Evolutionary conservation across 306 rosid species (phyloP).

Genomic region (Luffa aegyptiaca): DNA sequence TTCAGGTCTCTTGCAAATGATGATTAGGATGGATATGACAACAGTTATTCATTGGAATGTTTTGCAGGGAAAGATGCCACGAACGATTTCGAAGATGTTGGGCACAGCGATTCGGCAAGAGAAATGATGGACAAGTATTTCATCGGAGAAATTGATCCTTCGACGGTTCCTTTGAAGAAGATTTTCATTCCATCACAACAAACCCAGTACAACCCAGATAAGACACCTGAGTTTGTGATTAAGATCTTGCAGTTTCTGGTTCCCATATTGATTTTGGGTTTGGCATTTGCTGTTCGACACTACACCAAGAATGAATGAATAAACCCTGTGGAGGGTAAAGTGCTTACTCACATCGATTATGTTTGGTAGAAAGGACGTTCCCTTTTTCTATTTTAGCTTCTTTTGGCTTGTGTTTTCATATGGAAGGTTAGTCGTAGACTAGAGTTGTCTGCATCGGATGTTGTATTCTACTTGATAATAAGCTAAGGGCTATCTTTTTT

Average conservation of each 20-base stretch:
- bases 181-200: slow-evolving; percentile 46
- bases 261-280: slow-evolving; percentile 77
- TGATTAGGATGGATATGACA: not conserved
- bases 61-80: slow-evolving; percentile 86
- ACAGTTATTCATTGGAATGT: not conserved
- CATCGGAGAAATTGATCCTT: slow-evolving; percentile 73
- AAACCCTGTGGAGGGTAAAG: slow-evolving; percentile 15
- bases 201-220: slow-evolving; percentile 43
- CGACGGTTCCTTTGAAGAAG: slow-evolving; percentile 51
- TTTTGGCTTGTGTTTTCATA: slow-evolving; percentile 8
- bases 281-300: slow-evolving; percentile 75
- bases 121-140: slow-evolving; percentile 79
- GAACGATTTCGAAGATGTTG: slow-evolving; percentile 89
- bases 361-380: slow-evolving; percentile 16
- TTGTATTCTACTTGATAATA: not conserved
- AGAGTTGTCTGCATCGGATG: not conserved
- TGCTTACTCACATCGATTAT: slow-evolving; percentile 3
- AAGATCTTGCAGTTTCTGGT: slow-evolving; percentile 83
- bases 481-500: not conserved
- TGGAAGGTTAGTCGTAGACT: not conserved
- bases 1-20: not conserved
- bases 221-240: slow-evolving; percentile 66
- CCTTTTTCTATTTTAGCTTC: slow-evolving; percentile 12
- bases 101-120: slow-evolving; percentile 91
- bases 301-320: slow-evolving; percentile 78